Evolutionary conservation across 371 early-diverging fungal genomes (phyloP), one percentile per base, ranked within the genome.

Genomic region (Mortierella sp.): DNA sequence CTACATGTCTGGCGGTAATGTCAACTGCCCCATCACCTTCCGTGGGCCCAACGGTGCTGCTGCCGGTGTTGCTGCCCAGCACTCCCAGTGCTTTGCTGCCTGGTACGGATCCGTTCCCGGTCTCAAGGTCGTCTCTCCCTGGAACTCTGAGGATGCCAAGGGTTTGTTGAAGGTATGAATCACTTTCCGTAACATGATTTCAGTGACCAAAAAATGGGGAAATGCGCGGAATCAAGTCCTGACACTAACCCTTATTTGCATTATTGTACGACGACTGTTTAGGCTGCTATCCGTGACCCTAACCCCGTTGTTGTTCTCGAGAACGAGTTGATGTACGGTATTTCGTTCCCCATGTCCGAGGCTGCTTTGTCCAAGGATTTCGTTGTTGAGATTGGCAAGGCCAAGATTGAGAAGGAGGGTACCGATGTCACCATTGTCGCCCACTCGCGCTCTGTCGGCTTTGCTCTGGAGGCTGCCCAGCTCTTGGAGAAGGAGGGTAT

Each of bases 11-110:
- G 99, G 98, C 64, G 99, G 98, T 53, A 89, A 92, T 26, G 94
- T 95, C 45, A 82, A 85, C 67, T 95, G 96, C 86, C 99, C 99
- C 31, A 99, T 99, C 82, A 99, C 99, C 16, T 99, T 99, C 94
- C 95, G 99, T 85, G 99, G 99, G 22, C 99, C 99, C 70, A 99
- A 99, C 91, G 99, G 99, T 78, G 98, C 97, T 64, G 98, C 99
- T 77, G 94, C 97, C 52, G 99, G 99, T 86, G 99, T 99, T 45
- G 99, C 91, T 85, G 99, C 99, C 55, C 99, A 99, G 91, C 99
- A 99, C 92, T 99, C 99, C 40, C 99, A 99, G 90, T 97, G 97
- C 90, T 99, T 97, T 85, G 96, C 97, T 79, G 95, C 98, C 67
- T 99, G 98, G 97, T 99, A 98, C 88, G 99, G 99, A 37, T 95